Evolutionary conservation across 192 early-diverging fungal genomes (phyloP).

Genomic region (Podila verticillata): DNA sequence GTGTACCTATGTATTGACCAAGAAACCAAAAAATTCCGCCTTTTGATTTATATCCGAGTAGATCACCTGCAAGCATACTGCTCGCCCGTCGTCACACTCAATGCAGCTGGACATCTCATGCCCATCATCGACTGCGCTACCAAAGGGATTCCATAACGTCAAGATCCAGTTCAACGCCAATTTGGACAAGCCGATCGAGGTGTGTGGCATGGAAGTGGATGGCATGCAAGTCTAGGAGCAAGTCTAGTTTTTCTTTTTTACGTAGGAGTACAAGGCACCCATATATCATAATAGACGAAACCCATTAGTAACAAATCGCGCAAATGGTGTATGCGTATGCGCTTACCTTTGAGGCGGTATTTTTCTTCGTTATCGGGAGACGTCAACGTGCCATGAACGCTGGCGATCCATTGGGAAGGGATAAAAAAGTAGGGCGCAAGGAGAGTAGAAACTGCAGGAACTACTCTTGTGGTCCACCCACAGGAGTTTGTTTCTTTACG

Average conservation of each 20-base stretch:
- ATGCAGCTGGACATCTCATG: conserved; percentile 25
- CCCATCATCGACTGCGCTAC: conserved; percentile 10
- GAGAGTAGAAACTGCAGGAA: background rate
- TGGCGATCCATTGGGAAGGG: background rate
- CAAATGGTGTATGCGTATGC: no score
- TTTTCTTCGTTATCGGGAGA: background rate
- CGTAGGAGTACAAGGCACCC: background rate
- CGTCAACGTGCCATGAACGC: background rate
- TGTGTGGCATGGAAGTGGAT: background rate
- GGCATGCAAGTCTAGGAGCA: background rate
- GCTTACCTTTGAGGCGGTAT: no score
- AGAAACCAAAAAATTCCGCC: background rate
- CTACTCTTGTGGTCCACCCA: background rate
- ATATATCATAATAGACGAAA: background rate
- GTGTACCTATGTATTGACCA: background rate
- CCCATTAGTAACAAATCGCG: background rate
- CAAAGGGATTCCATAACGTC: conserved; percentile 10
- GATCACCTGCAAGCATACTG: conserved; percentile 17
- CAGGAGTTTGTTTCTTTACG: no score
- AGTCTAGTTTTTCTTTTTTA: background rate
- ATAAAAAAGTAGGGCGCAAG: background rate
- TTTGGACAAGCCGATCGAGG: background rate
- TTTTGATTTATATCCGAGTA: background rate
- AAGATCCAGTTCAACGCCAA: conserved; percentile 13
- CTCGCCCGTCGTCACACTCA: conserved; percentile 10